These are phyloP conservation scores for Phytophthora foliorum DNA, from an alignment of 352 stramenopile genomes.

Conservation along the genomic window DNA sequence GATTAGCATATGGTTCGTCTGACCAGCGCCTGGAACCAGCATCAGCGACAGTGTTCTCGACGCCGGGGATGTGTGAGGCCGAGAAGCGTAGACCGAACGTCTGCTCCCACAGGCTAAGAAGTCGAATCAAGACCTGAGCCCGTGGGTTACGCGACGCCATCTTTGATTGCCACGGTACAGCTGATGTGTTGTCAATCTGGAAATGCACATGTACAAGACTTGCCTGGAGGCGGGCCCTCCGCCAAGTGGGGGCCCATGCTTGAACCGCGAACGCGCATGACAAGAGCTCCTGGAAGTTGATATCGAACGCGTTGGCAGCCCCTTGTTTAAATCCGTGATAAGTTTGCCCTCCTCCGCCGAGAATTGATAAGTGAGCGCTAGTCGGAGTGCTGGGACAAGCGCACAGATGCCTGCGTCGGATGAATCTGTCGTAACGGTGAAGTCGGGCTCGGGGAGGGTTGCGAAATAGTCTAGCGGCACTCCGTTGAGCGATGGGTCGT, in stretches of 20 bases:
- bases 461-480: background rate
- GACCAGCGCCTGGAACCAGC: background rate
- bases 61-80: constrained; percentile 5
- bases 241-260: background rate
- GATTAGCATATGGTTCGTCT: background rate
- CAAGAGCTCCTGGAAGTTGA: constrained; percentile 3
- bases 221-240: background rate
- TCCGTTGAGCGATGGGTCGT: background rate
- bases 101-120: background rate
- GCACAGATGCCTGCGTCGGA: too few relatives aligned
- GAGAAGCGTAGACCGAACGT: constrained; percentile 1
- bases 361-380: too few relatives aligned
- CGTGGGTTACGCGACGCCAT: constrained; percentile 11
- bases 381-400: too few relatives aligned
- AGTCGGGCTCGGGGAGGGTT: too few relatives aligned
- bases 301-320: too few relatives aligned
- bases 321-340: too few relatives aligned
- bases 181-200: constrained; percentile 30
- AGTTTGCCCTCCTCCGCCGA: too few relatives aligned
- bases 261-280: background rate
- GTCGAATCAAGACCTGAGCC: constrained; percentile 3
- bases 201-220: constrained; percentile 24
- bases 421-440: too few relatives aligned
- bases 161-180: constrained; percentile 14
- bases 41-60: constrained; percentile 2